Evolutionary conservation across 1,284 basidiomycete genomes (phyloP).

Genomic region (Phellinidium pouzarii): DNA sequence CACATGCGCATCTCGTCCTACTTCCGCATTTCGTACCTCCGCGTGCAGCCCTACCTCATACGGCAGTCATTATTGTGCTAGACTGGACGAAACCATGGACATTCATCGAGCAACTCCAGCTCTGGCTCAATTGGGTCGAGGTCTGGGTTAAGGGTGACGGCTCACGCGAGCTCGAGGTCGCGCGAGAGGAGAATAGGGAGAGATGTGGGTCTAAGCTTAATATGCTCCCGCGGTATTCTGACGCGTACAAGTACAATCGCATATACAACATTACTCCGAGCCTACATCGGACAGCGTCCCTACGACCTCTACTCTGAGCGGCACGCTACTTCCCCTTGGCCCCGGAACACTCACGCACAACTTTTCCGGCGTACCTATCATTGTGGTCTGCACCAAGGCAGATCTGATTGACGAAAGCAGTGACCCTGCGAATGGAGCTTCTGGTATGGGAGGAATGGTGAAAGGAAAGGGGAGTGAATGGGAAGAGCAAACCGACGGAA

Average conservation of each 20-base stretch:
- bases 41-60: constrained; percentile 62
- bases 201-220: constrained; percentile 52
- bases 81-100: constrained; percentile 95
- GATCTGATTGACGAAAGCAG: constrained; percentile 78
- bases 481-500: constrained; percentile 93
- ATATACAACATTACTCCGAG: constrained; percentile 86
- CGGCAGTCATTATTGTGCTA: constrained; percentile 81
- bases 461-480: constrained; percentile 83
- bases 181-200: constrained; percentile 75
- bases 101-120: constrained; percentile 82
- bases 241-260: constrained; percentile 63
- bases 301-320: constrained; percentile 46
- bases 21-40: constrained; percentile 81
- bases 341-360: constrained; percentile 79
- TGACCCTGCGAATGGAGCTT: constrained; percentile 62
- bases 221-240: background rate
- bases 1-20: constrained; percentile 67
- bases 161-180: constrained; percentile 60
- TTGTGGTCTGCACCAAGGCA: constrained; percentile 89
- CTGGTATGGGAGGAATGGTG: constrained; percentile 75
- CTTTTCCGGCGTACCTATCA: constrained; percentile 75
- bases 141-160: constrained; percentile 68
- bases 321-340: constrained; percentile 69
- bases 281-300: constrained; percentile 61
- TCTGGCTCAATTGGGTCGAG: constrained; percentile 84